These are phyloP conservation scores for Suillus hirtellus DNA, from an alignment of 768 basidiomycete genomes.

Conservation along the genomic window DNA sequence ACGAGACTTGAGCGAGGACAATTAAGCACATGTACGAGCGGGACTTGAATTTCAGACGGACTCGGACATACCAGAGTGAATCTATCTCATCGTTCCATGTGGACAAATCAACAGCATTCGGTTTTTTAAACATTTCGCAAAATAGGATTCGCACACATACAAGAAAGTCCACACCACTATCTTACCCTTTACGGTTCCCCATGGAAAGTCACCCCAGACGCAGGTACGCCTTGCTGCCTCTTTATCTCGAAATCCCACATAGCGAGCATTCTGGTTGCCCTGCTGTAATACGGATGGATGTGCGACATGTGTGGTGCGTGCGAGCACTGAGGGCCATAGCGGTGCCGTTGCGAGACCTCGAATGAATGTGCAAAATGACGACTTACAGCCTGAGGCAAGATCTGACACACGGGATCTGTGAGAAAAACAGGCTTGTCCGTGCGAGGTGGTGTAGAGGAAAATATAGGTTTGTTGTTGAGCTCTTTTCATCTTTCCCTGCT, in stretches of 20 bases:
- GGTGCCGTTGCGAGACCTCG: background rate
- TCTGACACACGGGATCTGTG: slow-evolving; percentile 64
- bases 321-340: slow-evolving; percentile 51
- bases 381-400: slow-evolving; percentile 58
- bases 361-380: background rate
- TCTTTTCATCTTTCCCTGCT: slow-evolving; percentile 53
- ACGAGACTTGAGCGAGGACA: too few species aligned
- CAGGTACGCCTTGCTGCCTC: slow-evolving; percentile 33
- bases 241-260: slow-evolving; percentile 55
- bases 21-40: too few species aligned
- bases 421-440: slow-evolving; percentile 62
- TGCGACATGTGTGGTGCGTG: slow-evolving; percentile 59
- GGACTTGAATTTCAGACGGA: too few species aligned
- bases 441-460: slow-evolving; percentile 39
- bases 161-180: too few species aligned
- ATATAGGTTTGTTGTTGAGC: slow-evolving; percentile 40
- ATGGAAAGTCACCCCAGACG: slow-evolving; percentile 19
- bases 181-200: background rate
- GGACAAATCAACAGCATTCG: too few species aligned
- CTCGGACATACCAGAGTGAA: too few species aligned
- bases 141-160: too few species aligned
- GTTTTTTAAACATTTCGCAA: too few species aligned
- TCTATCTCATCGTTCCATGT: too few species aligned
- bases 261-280: slow-evolving; percentile 43
- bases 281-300: slow-evolving; percentile 68